Base-by-base conservation (phyloP, 352 stramenopile species). In the Phytophthora tentaculata region DNA sequence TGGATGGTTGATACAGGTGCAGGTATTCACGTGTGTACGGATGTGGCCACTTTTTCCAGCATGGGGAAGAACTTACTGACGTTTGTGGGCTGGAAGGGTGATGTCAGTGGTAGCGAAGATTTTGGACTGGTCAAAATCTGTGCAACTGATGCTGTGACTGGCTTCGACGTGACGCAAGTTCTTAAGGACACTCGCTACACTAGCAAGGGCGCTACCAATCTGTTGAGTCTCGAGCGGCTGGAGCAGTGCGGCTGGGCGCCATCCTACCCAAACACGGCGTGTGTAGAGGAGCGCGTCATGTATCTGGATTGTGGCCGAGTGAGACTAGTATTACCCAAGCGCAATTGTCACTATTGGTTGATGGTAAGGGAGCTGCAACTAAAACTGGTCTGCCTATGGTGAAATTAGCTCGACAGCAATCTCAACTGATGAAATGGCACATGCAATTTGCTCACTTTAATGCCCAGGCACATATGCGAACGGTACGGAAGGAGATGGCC, bases 21-120 rank as follows among this genome's bases (percentile, higher is more conserved):
- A 22, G 17, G 39, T 45, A 14, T 45, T 23, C 22, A 67, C 54
- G 28, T 56, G 12, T 72, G 56, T 72, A 76, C 19, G 2, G 28
- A 69, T 53, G 52, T 62, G 39, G 47, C 58, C 10, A 37, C 32
- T 7, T 45, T 45, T 14, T 10, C 39, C 10, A 20, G 39, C 20
- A 10, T 45, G 16, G 1, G 7, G 8, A 14, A 45, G 8, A 14
- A 45, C 39, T 22, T 14, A 7, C 2, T 45, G 17, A 22, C 39
- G 4, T 45, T 19, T 20, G 17, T 45, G 2, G 39, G 39, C 5
- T 45, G 17, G 39, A 19, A 45, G 20, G 39, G 39, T 45, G 39
- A 45, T 9, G 4, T 14, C 1, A 45, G 14, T 10, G 2, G 17
- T 1, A 20, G 39, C 8, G 39, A 45, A 45, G 17, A 2, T 2